Conservation (phyloP, 1,284 basidiomycete species). For the Malassezia arunalokei region DNA sequence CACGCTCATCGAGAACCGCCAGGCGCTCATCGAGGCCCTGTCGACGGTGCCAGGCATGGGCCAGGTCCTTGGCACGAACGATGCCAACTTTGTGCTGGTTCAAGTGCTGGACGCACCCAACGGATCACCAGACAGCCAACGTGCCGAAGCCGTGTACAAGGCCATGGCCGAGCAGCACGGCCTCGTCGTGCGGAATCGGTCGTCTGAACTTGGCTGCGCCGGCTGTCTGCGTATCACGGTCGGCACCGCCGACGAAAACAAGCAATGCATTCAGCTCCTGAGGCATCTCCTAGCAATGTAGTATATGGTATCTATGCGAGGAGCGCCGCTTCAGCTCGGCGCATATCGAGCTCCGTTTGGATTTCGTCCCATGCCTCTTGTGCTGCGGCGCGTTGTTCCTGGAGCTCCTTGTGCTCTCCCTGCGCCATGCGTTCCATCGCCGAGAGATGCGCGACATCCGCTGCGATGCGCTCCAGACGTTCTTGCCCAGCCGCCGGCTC, state of each 20-base stretch:
- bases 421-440: conserved; percentile 29
- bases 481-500: conserved; percentile 30
- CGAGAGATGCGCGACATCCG: conserved; percentile 29
- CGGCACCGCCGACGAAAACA: conserved; percentile 64
- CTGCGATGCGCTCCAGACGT: conserved; percentile 24
- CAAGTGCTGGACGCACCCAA: conserved; percentile 56
- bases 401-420: conserved; percentile 21
- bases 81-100: conserved; percentile 84
- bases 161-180: conserved; percentile 68
- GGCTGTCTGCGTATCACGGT: conserved; percentile 83
- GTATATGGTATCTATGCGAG: not conserved
- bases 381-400: conserved; percentile 21
- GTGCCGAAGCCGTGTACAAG: conserved; percentile 65
- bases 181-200: conserved; percentile 82
- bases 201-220: conserved; percentile 70
- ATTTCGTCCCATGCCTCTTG: conserved; percentile 29
- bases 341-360: conserved; percentile 39
- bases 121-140: conserved; percentile 57
- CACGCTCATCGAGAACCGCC: conserved; percentile 56
- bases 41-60: conserved; percentile 53
- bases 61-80: conserved; percentile 61
- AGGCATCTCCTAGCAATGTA: conserved; percentile 19
- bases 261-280: conserved; percentile 31
- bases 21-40: conserved; percentile 52
- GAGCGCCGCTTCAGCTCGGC: conserved; percentile 25